These are phyloP conservation scores for Eimeria praecox DNA, from an alignment of 169 alveolate species.

Conservation along the genomic window DNA sequence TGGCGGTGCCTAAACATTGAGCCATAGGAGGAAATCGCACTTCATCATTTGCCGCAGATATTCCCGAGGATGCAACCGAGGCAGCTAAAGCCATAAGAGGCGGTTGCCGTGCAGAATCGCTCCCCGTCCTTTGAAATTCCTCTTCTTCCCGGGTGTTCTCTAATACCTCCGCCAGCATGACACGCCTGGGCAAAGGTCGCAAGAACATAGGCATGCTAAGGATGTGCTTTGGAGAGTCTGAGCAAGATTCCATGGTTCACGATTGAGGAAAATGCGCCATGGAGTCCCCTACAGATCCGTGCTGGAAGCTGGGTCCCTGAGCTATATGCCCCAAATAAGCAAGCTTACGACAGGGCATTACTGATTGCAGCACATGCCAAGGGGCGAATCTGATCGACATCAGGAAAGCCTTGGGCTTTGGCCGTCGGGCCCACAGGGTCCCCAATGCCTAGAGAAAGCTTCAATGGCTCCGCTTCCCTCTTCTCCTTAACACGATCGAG, in stretches of 20 bases:
- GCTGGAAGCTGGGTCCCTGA: neutral
- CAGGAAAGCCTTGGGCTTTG: slow-evolving; percentile 72
- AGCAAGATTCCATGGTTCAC: neutral
- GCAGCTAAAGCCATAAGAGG: slow-evolving; percentile 68
- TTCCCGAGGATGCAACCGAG: slow-evolving; percentile 41
- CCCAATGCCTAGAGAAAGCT: slow-evolving; percentile 56
- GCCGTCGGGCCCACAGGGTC: slow-evolving; percentile 73
- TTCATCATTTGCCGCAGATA: slow-evolving; percentile 25
- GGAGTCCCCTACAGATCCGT: neutral
- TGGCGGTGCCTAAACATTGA: neutral
- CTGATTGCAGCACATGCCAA: slow-evolving; percentile 73
- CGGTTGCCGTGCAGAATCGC: slow-evolving; percentile 24
- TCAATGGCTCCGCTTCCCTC: slow-evolving; percentile 55
- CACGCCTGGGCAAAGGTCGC: slow-evolving; percentile 29
- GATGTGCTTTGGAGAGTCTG: neutral
- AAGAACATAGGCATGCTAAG: neutral
- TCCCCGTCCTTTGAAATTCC: slow-evolving; percentile 10
- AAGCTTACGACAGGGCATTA: slow-evolving; percentile 72
- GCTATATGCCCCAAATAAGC: neutral
- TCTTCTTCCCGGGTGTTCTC: neutral
- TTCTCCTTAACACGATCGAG: slow-evolving; percentile 52
- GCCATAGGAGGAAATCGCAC: neutral
- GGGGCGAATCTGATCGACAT: slow-evolving; percentile 75
- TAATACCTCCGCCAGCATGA: slow-evolving; percentile 67
- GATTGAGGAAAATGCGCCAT: neutral